Conservation (phyloP, 768 basidiomycete species). For the Russula brevipes region DNA sequence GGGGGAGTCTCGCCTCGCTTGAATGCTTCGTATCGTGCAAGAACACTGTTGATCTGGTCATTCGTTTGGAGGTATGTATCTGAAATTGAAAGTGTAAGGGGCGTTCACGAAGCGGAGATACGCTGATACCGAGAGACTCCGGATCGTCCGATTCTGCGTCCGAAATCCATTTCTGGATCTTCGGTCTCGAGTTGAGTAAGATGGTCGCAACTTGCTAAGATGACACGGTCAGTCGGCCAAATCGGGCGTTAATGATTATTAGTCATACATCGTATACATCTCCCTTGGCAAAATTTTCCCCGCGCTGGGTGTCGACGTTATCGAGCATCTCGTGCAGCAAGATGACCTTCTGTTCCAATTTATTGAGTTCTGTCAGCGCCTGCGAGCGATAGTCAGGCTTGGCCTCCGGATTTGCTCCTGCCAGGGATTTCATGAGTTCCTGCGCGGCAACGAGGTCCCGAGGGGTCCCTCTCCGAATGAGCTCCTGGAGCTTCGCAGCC, state of each 20-base stretch:
- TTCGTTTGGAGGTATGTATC: conserved; percentile 95
- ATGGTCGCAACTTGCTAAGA: conserved; percentile 83
- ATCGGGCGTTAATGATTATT: not conserved
- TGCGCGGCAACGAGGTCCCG: conserved; percentile 93
- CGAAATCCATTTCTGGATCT: conserved; percentile 96
- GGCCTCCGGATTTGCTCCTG: conserved; percentile 91
- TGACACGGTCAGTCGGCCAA: conserved; percentile 4
- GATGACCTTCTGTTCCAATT: conserved; percentile 91
- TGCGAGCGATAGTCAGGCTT: conserved; percentile 93
- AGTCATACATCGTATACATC: conserved; percentile 85
- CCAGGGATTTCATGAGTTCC: conserved; percentile 92
- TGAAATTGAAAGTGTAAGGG: conserved; percentile 30
- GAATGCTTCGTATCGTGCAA: conserved; percentile 88
- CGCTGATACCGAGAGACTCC: conserved; percentile 69
- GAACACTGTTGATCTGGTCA: conserved; percentile 92
- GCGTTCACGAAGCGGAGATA: conserved; percentile 2
- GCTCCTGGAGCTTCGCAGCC: conserved; percentile 96
- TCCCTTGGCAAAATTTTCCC: conserved; percentile 79
- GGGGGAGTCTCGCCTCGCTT: conserved; percentile 82
- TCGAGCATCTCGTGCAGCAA: conserved; percentile 97
- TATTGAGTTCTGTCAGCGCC: conserved; percentile 84
- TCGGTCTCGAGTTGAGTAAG: conserved; percentile 77
- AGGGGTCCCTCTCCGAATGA: conserved; percentile 93
- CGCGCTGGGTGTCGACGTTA: conserved; percentile 66
- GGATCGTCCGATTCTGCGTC: conserved; percentile 88